Evolutionary conservation across 108 stramenopile genomes (phyloP).

Genomic region (Ochromonas danica): DNA sequence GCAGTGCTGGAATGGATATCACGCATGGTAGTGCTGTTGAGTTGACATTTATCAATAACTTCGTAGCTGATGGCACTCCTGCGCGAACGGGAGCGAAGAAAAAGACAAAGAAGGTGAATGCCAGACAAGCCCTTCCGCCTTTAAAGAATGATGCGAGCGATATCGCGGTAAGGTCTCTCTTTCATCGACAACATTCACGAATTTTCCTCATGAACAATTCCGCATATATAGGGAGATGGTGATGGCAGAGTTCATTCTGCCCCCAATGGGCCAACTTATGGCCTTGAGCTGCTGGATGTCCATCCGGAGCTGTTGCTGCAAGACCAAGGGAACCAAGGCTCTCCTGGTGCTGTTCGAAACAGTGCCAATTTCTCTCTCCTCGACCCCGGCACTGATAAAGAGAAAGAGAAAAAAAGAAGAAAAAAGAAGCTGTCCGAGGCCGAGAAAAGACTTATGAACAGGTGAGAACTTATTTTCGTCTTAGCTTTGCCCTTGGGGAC

Average conservation of each 20-base stretch:
- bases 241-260: neutral
- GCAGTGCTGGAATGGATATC: slow-evolving; percentile 41
- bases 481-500: no score
- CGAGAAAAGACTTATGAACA: slow-evolving; percentile 19
- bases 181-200: neutral
- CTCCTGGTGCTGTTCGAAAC: neutral
- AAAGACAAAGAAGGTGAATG: neutral
- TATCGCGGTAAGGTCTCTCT: neutral
- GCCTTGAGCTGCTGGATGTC: neutral
- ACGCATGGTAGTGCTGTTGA: neutral
- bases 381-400: neutral
- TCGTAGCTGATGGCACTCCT: no score
- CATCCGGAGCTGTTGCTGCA: neutral
- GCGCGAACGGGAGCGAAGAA: neutral
- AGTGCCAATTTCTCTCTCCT: neutral
- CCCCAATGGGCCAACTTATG: neutral
- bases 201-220: neutral
- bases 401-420: slow-evolving; percentile 10
- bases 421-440: neutral
- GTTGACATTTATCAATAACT: no score
- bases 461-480: no score
- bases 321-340: neutral
- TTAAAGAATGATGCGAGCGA: neutral
- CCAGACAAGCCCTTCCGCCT: neutral
- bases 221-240: no score